Conservation (phyloP, 805 yeast species). For the Candida silvicultrix region DNA sequence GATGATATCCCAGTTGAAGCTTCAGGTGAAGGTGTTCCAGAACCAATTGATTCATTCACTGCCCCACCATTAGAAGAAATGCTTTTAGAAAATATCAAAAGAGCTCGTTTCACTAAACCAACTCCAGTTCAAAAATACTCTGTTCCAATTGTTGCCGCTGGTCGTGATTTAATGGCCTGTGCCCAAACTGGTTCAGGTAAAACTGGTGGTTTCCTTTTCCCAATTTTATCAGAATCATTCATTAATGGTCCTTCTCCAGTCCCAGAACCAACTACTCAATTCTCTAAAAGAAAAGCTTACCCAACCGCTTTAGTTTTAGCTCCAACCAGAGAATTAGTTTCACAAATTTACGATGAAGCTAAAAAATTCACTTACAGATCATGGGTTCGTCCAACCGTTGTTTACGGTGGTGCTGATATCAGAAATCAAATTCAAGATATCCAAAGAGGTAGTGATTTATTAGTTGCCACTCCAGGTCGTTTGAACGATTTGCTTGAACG, state of each 20-base stretch:
- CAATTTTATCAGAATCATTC: slow-evolving; percentile 89
- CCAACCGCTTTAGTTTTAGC: slow-evolving; percentile 96
- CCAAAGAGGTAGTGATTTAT: slow-evolving; percentile 89
- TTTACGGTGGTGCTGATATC: slow-evolving; percentile 98
- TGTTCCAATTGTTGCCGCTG: slow-evolving; percentile 81
- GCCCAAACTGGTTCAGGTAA: slow-evolving; percentile 99
- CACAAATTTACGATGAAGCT: slow-evolving; percentile 95
- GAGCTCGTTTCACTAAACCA: slow-evolving; percentile 90
- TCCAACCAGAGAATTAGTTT: slow-evolving; percentile 98
- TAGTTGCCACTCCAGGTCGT: slow-evolving; percentile 99
- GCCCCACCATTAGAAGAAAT: slow-evolving; percentile 87
- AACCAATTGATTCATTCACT: slow-evolving; percentile 81
- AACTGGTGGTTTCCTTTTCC: slow-evolving; percentile 99
- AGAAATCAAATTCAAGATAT: slow-evolving; percentile 81
- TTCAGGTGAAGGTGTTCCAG: slow-evolving; percentile 91
- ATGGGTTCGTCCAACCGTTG: slow-evolving; percentile 96
- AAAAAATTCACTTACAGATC: slow-evolving; percentile 95
- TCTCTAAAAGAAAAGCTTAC: slow-evolving; percentile 70
- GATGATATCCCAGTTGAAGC: slow-evolving; percentile 99
- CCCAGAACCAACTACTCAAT: slow-evolving; percentile 37
- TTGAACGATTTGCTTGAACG: slow-evolving; percentile 92
- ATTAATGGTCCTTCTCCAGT: slow-evolving; percentile 75
- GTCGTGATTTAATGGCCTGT: slow-evolving; percentile 94
- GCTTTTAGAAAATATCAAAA: slow-evolving; percentile 77
- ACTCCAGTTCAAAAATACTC: slow-evolving; percentile 96